Conservation (phyloP, 2,329 filamentous ascomycete species). For the Fusarium napiforme region DNA sequence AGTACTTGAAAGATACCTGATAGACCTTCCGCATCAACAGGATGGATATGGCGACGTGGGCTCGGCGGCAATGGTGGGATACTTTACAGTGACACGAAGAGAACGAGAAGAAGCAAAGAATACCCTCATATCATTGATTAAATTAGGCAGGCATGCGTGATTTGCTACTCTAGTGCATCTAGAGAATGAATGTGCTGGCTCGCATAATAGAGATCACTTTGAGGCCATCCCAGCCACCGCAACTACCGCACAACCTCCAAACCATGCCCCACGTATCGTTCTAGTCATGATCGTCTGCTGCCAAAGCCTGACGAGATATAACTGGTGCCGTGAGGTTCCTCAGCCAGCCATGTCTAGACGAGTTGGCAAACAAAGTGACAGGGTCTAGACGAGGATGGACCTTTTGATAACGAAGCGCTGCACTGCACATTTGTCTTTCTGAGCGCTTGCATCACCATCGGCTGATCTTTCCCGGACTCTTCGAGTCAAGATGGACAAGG, state of each 20-base stretch:
- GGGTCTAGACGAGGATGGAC: conserved; percentile 7
- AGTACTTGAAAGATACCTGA: conserved; percentile 10
- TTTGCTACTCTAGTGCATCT: background rate
- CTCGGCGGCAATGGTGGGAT: background rate
- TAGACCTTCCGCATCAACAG: background rate
- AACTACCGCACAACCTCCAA: conserved; percentile 11
- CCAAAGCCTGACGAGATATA: background rate
- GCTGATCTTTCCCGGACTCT: background rate
- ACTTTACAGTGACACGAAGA: background rate
- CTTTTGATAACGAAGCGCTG: background rate
- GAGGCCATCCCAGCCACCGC: conserved; percentile 13
- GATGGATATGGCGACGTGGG: background rate
- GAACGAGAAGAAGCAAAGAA: background rate
- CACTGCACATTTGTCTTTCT: background rate
- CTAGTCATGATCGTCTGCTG: background rate
- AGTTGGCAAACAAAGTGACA: background rate
- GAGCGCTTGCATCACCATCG: conserved; percentile 4
- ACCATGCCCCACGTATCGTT: conserved; percentile 15
- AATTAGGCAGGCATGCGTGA: background rate
- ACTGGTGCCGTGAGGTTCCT: background rate
- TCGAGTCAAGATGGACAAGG: background rate
- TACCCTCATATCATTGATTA: background rate
- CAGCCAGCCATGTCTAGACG: background rate
- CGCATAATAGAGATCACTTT: conserved; percentile 10
- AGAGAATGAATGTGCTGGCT: conserved; percentile 5